Base-by-base conservation (phyloP, 2,329 filamentous ascomycete genomes). In the Gaeumannomyces sp. region DNA sequence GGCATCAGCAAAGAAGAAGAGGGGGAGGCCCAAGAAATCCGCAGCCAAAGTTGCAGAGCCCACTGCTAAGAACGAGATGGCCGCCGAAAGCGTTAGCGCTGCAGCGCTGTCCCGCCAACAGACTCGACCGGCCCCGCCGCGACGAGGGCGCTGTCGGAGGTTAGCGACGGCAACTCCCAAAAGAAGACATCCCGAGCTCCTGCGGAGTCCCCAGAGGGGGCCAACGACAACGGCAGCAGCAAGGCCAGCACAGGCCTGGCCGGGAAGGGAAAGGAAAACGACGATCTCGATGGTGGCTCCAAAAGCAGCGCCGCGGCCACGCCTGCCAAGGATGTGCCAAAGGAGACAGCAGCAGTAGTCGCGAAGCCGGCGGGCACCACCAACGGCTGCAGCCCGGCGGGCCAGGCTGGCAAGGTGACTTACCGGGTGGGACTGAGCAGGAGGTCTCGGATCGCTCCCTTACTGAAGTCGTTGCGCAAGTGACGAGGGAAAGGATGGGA, bases 371-470 rank as follows among this genome's bases (percentile, higher is more conserved):
- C 65, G 31, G 28, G 61, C 64, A 22, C 38, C 60, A 58, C 65
- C 45, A 58, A 59, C 61, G 58, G 63, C 63, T 63, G 67, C 58
- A 65, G 66, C 19, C 70, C 69, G 64, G 68, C 65, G 5, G 68
- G 70, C 19, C 81, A 69, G 64, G 68, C 65, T 7, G 68, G 70
- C 19, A 81, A 79, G 66, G 80, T 80, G 22, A 67, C 77, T 22
- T 82, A 80, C 67, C 76, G 82, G 22, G 81, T 85, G 64, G 82
- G 82, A 3, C 71, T 84, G 68, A 84, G 82, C 73, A 83, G 78
- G 71, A 76, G 72, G 69, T 77, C 77, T 25, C 76, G 79, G 65
- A 83, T 85, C 66, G 80, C 82, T 50, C 81, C 82, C 33, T 71
- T 85, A 64, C 73, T 85, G 31, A 84, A 84, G 72, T 76, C 76